Evolutionary conservation across 2,329 filamentous ascomycete genomes (phyloP).

Genomic region (Epichloe sylvatica): DNA sequence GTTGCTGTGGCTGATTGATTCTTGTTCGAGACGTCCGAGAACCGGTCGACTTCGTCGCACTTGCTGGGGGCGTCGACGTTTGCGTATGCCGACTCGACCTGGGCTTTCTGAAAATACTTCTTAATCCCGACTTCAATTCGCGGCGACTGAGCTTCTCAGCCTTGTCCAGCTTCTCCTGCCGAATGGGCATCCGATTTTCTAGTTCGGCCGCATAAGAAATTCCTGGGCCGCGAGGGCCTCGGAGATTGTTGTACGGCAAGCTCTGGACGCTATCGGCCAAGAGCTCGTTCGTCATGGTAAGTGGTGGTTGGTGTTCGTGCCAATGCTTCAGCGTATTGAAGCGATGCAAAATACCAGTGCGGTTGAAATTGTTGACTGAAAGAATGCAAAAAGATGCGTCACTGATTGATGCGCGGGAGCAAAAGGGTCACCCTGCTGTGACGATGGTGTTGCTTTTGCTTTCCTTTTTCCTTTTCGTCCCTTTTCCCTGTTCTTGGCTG

Average conservation of each 20-base stretch:
- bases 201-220: slow-evolving; percentile 4
- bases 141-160: slow-evolving; percentile 28
- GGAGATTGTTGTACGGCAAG: neutral
- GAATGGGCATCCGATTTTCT: slow-evolving; percentile 15
- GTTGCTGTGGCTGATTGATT: slow-evolving; percentile 29
- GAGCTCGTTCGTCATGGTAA: slow-evolving; percentile 3
- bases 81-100: slow-evolving; percentile 25
- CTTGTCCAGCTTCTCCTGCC: slow-evolving; percentile 22
- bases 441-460: neutral
- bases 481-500: neutral
- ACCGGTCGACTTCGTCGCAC: slow-evolving; percentile 20
- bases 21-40: slow-evolving; percentile 26
- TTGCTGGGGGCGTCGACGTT: slow-evolving; percentile 16
- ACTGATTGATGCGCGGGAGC: neutral
- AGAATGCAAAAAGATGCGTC: neutral
- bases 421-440: neutral
- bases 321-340: neutral
- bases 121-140: slow-evolving; percentile 38
- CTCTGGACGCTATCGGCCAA: slow-evolving; percentile 2
- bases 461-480: neutral
- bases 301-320: neutral
- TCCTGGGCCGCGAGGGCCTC: slow-evolving; percentile 17
- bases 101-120: slow-evolving; percentile 36
- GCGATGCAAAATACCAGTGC: too few species aligned
- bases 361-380: neutral